A percentile compares a stretch with the other conserved stretches of the same genome.
phyloP scores from a whole-genome alignment of 257 asterid species.

The Linaria vulgaris region DNA sequence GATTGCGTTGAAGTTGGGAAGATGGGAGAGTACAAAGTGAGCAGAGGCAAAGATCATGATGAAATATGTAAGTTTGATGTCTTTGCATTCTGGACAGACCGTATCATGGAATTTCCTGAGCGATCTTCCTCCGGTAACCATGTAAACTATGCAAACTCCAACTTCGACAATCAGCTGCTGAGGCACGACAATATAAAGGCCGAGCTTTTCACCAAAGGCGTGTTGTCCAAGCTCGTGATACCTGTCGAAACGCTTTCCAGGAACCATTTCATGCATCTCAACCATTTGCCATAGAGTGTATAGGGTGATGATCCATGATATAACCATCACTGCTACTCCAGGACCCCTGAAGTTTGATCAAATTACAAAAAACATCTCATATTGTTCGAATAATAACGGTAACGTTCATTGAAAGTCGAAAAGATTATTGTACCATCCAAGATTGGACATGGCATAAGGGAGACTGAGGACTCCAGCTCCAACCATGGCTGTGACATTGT shows the following conservation, averaged over 20 bases:
- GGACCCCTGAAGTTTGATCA: constrained; percentile 85
- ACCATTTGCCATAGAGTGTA: constrained; percentile 98
- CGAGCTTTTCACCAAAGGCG: constrained; percentile 88
- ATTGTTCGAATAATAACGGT: too few species aligned
- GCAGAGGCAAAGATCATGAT: constrained; percentile 92
- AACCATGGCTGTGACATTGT: constrained; percentile 92
- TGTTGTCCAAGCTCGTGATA: constrained; percentile 91
- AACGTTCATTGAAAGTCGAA: too few species aligned
- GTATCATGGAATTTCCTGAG: constrained; percentile 63
- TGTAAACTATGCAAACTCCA: constrained; percentile 83
- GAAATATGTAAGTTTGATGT: constrained; percentile 63
- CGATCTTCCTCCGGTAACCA: constrained; percentile 91
- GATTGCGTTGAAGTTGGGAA: constrained; percentile 87
- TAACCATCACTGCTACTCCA: constrained; percentile 70
- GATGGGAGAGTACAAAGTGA: constrained; percentile 90
- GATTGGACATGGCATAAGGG: constrained; percentile 81
- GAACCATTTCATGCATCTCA: constrained; percentile 96
- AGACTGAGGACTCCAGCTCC: constrained; percentile 88
- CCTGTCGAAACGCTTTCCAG: constrained; percentile 88
- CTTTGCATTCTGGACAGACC: constrained; percentile 42
- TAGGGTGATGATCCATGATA: constrained; percentile 78
- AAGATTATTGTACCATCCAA: constrained; percentile 59
- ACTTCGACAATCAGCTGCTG: constrained; percentile 83
- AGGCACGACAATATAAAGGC: constrained; percentile 86
- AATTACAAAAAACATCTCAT: too few species aligned